Evolutionary conservation across 2,329 filamentous ascomycete genomes (phyloP).

Genomic region (Aureobasidium lini): DNA sequence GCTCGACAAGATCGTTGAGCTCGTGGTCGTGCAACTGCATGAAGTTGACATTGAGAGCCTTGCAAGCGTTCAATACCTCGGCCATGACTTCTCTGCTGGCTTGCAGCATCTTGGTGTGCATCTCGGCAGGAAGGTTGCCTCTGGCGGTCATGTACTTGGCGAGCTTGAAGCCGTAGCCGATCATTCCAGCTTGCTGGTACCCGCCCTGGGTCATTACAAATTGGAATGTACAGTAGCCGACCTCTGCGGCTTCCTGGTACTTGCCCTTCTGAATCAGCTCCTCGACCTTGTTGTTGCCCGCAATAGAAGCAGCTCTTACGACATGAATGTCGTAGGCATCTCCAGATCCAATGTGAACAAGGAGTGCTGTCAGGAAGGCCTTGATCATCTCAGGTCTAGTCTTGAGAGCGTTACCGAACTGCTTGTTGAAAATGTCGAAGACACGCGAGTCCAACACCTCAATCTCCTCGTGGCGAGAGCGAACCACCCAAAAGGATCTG

Average conservation of each 20-base stretch:
- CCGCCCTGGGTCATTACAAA: slow-evolving; percentile 37
- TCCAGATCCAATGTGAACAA: slow-evolving; percentile 37
- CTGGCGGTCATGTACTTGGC: slow-evolving; percentile 39
- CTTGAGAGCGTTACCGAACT: slow-evolving; percentile 24
- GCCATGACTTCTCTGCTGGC: slow-evolving; percentile 35
- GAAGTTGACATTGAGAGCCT: slow-evolving; percentile 38
- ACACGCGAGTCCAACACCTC: slow-evolving; percentile 26
- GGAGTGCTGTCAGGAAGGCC: slow-evolving; percentile 15
- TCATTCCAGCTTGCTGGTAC: slow-evolving; percentile 33
- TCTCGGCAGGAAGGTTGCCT: slow-evolving; percentile 28
- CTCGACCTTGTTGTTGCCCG: slow-evolving; percentile 30
- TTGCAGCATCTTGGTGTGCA: slow-evolving; percentile 30
- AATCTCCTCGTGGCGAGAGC: slow-evolving; percentile 29
- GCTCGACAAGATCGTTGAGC: slow-evolving; percentile 37
- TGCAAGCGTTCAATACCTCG: slow-evolving; percentile 37
- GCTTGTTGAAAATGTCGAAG: slow-evolving; percentile 30
- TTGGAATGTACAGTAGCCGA: slow-evolving; percentile 36
- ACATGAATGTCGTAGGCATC: slow-evolving; percentile 34
- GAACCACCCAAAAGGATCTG: slow-evolving; percentile 29
- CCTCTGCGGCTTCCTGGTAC: slow-evolving; percentile 35
- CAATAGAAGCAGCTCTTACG: slow-evolving; percentile 32
- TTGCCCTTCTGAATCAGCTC: slow-evolving; percentile 33
- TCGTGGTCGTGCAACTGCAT: slow-evolving; percentile 38
- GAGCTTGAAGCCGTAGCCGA: slow-evolving; percentile 40
- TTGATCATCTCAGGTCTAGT: slow-evolving; percentile 24